Evolutionary conservation across 2,329 filamentous ascomycete genomes (phyloP).

Genomic region (Tetracladium maxilliforme): DNA sequence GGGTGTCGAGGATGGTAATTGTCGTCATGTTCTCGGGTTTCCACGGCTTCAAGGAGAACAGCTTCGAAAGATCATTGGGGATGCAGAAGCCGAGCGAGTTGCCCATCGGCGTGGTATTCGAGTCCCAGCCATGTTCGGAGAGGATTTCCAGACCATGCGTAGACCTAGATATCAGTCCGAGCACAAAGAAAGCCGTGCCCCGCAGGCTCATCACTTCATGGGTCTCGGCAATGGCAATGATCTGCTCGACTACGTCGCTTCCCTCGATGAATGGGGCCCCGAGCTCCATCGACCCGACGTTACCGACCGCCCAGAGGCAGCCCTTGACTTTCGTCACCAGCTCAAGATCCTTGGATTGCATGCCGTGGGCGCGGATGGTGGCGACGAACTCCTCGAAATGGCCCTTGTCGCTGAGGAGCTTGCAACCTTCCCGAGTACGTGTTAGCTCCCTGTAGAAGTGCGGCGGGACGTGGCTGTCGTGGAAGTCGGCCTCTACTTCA

Average conservation of each 20-base stretch:
- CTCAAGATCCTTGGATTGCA: conserved; percentile 74
- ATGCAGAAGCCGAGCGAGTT: conserved; percentile 79
- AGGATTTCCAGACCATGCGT: conserved; percentile 86
- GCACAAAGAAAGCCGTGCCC: conserved; percentile 91
- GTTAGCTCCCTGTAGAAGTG: conserved; percentile 96
- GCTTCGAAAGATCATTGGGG: conserved; percentile 59
- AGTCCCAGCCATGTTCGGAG: conserved; percentile 83
- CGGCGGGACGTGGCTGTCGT: conserved; percentile 66
- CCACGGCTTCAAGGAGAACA: conserved; percentile 60
- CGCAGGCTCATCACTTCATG: conserved; percentile 86
- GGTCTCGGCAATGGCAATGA: conserved; percentile 75
- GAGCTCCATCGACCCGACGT: conserved; percentile 95
- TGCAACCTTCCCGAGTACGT: conserved; percentile 82
- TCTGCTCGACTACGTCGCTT: conserved; percentile 73
- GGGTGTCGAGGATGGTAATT: conserved; percentile 21
- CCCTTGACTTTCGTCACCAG: conserved; percentile 88
- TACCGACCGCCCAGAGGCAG: conserved; percentile 93
- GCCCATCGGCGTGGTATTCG: conserved; percentile 71
- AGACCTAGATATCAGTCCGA: conserved; percentile 84
- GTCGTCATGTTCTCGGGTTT: conserved; percentile 27
- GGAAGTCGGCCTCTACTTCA: conserved; percentile 37
- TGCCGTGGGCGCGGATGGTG: conserved; percentile 76
- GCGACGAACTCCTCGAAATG: conserved; percentile 89
- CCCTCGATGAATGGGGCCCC: conserved; percentile 88
- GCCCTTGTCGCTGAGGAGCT: conserved; percentile 77